Evolutionary conservation across 176 grass and related monocot species (phyloP), one percentile per base, ranked within the genome.

Genomic region (Aegilops sharonensis): DNA sequence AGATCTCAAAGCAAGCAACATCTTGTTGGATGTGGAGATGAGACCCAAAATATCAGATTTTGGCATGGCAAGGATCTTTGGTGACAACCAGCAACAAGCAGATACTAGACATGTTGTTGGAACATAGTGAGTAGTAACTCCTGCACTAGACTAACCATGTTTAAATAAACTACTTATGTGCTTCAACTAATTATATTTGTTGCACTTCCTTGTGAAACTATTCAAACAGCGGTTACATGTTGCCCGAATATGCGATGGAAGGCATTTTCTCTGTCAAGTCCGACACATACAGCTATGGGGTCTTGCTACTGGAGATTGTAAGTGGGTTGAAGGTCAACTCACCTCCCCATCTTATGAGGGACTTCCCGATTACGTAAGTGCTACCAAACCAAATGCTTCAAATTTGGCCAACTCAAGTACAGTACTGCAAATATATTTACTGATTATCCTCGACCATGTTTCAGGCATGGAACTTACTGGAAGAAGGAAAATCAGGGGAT

Each of bases 1-100:
- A 65, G 85, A 87, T 31, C 77, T 90, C 14, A 93, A 93, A 68
- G 71, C 85, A 43, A 78, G 88, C 23, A 93, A 93, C 25, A 72
- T 93, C 1, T 75, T 93, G 43, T 52, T 93, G 9, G 88, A 93
- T 56, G 21, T 2, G 1, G 63, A 83, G 9, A 82, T 93, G 72
- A 83, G 8, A 4, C 82, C 91, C 0, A 93, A 93, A 50, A 93
- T 93, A 78, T 93, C 91, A 47, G 91, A 93, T 77, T 93, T 93
- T 8, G 87, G 91, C 15, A 92, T 84, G 56, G 91, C 84, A 37
- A 87, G 84, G 25, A 87, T 89, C 23, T 93, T 88, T 25, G 24
- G 64, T 13, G 43, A 79, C 0, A 78, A 83, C 14, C 52, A 90
- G 35, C 21, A 64, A 14, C 64, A 78, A 61, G 91, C 27, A 85